Conservation (phyloP, 768 basidiomycete species). For the Asterophora parasitica region DNA sequence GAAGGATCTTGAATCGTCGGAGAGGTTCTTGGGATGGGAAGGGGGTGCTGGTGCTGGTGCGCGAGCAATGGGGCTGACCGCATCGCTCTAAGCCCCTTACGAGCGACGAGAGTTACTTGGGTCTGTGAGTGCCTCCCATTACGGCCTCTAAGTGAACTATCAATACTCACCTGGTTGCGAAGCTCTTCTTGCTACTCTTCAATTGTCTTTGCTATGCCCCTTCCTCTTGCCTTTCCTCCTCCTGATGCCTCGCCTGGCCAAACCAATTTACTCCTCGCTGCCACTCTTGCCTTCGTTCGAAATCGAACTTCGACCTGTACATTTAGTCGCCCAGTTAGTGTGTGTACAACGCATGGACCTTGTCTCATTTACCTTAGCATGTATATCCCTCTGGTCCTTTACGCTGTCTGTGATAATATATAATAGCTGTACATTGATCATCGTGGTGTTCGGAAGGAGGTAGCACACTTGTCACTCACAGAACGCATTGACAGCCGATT, state of each 20-base stretch:
- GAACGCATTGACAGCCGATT: no score
- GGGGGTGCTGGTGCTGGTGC: conserved; percentile 78
- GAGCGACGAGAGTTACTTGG: background rate
- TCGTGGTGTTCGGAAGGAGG: background rate
- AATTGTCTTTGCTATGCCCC: background rate
- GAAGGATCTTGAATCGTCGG: conserved; percentile 35
- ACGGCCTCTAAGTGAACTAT: background rate
- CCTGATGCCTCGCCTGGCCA: background rate
- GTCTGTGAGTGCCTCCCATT: conserved; percentile 6
- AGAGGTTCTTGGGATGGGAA: conserved; percentile 78
- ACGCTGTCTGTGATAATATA: conserved; percentile 2
- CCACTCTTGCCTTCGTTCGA: no score
- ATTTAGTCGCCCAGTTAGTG: background rate
- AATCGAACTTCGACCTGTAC: no score
- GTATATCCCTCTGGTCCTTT: background rate
- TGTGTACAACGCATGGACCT: conserved; percentile 1
- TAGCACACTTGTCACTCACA: no score
- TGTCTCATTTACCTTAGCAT: conserved; percentile 6
- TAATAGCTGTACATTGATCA: background rate
- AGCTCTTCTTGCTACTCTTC: background rate
- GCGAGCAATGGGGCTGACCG: conserved; percentile 63
- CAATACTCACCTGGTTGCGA: conserved; percentile 5
- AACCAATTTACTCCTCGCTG: background rate
- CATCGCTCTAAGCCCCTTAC: conserved; percentile 2
- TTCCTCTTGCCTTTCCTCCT: no score